Conservation (phyloP, 495 filamentous ascomycete genomes). For the Xylaria cubensis region DNA sequence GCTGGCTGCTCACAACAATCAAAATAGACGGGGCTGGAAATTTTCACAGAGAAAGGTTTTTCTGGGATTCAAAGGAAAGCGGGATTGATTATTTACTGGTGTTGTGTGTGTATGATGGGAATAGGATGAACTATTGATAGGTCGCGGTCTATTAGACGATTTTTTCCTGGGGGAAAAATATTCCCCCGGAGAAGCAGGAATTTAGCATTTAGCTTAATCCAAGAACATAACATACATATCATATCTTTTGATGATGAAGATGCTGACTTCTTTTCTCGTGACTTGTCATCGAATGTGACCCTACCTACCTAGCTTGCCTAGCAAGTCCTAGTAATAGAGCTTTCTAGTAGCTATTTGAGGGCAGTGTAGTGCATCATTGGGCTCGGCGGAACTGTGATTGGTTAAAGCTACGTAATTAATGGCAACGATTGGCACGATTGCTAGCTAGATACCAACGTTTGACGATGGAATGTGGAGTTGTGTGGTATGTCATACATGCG, state of each 20-base stretch:
- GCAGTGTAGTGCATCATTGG: neutral
- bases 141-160: neutral
- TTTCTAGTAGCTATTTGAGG: no score
- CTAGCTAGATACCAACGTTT: no score
- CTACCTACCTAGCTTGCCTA: no score
- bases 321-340: no score
- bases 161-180: neutral
- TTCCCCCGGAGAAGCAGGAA: neutral
- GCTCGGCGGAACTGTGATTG: neutral
- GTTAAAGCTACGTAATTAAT: neutral
- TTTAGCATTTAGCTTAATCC: neutral
- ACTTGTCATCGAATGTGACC: neutral
- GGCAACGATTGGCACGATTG: neutral
- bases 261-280: no score
- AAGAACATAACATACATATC: slow-evolving; percentile 14
- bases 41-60: no score
- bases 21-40: slow-evolving; percentile 24
- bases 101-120: slow-evolving; percentile 11
- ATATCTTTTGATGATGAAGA: neutral
- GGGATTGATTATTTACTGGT: slow-evolving; percentile 1
- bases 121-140: neutral
- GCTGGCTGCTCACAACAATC: neutral
- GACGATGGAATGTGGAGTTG: neutral
- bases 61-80: neutral
- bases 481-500: neutral